Evolutionary conservation across 805 yeast species (phyloP).

Genomic region (Lachancea lanzarotensis): DNA sequence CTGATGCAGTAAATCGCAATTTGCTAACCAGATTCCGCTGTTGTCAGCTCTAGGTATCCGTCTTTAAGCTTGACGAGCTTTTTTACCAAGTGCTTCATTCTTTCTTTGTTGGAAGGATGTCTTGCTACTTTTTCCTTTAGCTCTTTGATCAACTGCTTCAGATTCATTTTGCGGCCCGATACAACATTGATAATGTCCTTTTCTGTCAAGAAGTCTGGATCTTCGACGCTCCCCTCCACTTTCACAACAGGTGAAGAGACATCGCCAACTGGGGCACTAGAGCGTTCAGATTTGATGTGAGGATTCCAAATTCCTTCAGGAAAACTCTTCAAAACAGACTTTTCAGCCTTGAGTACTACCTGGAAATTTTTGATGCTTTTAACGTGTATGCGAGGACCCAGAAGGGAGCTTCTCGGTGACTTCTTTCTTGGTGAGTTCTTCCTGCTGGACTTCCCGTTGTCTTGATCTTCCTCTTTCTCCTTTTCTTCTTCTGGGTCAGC

Average conservation of each 20-base stretch:
- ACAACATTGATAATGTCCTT: slow-evolving; percentile 66
- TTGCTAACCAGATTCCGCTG: neutral
- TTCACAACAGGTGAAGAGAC: slow-evolving; percentile 1
- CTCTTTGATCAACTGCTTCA: slow-evolving; percentile 54
- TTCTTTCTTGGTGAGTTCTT: slow-evolving; percentile 25
- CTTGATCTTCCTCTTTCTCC: slow-evolving; percentile 36
- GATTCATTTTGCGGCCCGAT: slow-evolving; percentile 38
- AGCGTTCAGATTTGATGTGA: slow-evolving; percentile 34
- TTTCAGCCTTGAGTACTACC: slow-evolving; percentile 59
- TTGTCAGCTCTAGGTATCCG: slow-evolving; percentile 23
- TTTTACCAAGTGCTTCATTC: slow-evolving; percentile 52
- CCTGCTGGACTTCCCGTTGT: slow-evolving; percentile 33
- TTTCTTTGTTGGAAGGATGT: slow-evolving; percentile 56
- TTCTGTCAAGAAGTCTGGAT: slow-evolving; percentile 46
- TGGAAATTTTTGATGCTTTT: slow-evolving; percentile 46
- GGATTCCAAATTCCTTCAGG: slow-evolving; percentile 88
- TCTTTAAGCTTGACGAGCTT: slow-evolving; percentile 47
- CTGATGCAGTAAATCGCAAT: neutral
- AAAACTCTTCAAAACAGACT: slow-evolving; percentile 53
- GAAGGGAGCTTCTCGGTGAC: slow-evolving; percentile 11
- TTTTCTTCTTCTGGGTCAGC: slow-evolving; percentile 47
- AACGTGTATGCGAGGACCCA: slow-evolving; percentile 34
- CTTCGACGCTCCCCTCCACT: slow-evolving; percentile 4
- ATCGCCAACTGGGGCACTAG: slow-evolving; percentile 16
- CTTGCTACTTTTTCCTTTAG: slow-evolving; percentile 56